A percentile compares a stretch with the other conserved stretches of the same genome.
Evolutionary conservation across 257 asterid species (phyloP).

Genomic region (Nicotiana tabacum): DNA sequence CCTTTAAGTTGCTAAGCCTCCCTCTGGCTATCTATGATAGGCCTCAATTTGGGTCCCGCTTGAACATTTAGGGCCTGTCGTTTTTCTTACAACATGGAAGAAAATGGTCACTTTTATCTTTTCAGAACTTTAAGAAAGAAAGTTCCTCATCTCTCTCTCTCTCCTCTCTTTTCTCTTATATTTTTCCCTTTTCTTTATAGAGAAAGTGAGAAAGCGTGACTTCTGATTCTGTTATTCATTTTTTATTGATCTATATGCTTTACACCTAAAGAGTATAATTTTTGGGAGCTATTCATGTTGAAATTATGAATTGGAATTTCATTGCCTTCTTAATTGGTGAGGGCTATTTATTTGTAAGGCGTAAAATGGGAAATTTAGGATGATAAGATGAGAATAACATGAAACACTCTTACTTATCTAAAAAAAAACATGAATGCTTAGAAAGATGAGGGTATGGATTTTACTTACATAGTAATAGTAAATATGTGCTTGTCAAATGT

Average conservation of each 20-base stretch:
- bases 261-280: background rate
- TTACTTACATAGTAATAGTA: background rate
- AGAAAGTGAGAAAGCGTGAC: background rate
- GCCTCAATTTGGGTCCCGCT: constrained; percentile 3
- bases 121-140: background rate
- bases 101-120: background rate
- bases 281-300: background rate
- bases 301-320: background rate
- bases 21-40: background rate
- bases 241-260: background rate
- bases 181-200: background rate
- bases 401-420: background rate
- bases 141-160: background rate
- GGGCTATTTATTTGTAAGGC: background rate
- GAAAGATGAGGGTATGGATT: background rate
- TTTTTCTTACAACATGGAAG: background rate
- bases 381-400: background rate
- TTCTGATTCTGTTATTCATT: background rate
- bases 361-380: background rate
- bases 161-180: background rate
- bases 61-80: background rate
- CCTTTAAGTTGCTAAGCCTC: background rate
- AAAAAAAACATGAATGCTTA: too few species aligned
- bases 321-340: background rate
- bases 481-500: background rate